Evolutionary conservation across 2,329 filamentous ascomycete species (phyloP).

Genomic region (Cordyceps cicadae): DNA sequence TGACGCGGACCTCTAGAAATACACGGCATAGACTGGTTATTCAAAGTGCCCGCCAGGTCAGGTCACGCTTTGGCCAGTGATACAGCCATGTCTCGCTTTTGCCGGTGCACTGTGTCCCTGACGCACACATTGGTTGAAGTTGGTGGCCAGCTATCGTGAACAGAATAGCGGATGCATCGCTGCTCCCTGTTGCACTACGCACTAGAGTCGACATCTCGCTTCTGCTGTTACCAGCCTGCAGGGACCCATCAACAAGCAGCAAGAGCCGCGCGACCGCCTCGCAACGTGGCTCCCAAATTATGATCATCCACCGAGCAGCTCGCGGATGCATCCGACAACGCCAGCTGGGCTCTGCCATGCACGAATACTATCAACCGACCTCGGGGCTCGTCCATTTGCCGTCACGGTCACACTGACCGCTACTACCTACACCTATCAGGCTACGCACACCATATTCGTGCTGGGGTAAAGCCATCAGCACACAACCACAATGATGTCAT

Average conservation of each 20-base stretch:
- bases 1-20: not conserved
- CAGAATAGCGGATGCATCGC: not conserved
- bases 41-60: not conserved
- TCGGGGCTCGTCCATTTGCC: not conserved
- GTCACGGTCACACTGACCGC: not conserved
- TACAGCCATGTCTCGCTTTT: not conserved
- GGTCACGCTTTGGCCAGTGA: not conserved
- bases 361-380: not conserved
- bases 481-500: not conserved
- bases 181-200: too few relatives aligned
- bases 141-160: not conserved
- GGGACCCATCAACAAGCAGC: not conserved
- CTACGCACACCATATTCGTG: not conserved
- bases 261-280: not conserved
- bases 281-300: slow-evolving; percentile 7
- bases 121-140: not conserved
- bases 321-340: slow-evolving; percentile 4
- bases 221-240: not conserved
- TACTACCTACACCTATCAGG: not conserved
- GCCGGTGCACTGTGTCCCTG: not conserved
- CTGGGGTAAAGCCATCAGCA: not conserved
- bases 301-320: not conserved
- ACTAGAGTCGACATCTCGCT: not conserved
- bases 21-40: not conserved
- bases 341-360: not conserved